phyloP scores from a whole-genome alignment of 768 basidiomycete genomes.

The Royoungia palumana region DNA sequence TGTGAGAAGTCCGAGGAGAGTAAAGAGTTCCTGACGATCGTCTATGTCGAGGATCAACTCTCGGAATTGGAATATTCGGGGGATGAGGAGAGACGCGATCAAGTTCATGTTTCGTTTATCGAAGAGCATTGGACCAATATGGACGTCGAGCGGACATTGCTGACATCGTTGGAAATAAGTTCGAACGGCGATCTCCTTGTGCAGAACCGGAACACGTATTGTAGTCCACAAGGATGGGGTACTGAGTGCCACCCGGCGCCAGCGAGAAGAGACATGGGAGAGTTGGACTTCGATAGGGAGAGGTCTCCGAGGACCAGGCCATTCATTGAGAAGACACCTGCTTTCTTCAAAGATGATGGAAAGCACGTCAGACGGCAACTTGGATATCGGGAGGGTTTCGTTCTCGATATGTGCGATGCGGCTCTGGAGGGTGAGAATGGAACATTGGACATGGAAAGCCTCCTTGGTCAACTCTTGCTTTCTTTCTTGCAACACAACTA shows the following conservation, averaged over 20 bases:
- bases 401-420: constrained; percentile 33
- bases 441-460: constrained; percentile 24
- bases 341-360: constrained; percentile 34
- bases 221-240: constrained; percentile 36
- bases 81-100: constrained; percentile 25
- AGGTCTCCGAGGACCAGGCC: constrained; percentile 27
- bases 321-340: constrained; percentile 25
- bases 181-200: constrained; percentile 25
- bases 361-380: constrained; percentile 31
- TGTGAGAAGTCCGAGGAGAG: constrained; percentile 21
- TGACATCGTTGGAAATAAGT: constrained; percentile 32
- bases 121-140: constrained; percentile 28
- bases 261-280: constrained; percentile 34
- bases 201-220: constrained; percentile 32
- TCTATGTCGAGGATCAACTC: constrained; percentile 31
- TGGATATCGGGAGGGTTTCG: constrained; percentile 28
- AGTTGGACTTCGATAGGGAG: constrained; percentile 34
- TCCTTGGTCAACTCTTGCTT: constrained; percentile 22
- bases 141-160: constrained; percentile 31
- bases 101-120: constrained; percentile 24
- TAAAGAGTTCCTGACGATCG: constrained; percentile 29
- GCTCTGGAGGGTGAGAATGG: constrained; percentile 30
- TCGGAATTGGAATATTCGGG: constrained; percentile 31
- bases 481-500: constrained; percentile 20
- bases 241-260: constrained; percentile 35